Evolutionary conservation across 2,329 filamentous ascomycete species (phyloP).

Genomic region (Blastomyces silverae): DNA sequence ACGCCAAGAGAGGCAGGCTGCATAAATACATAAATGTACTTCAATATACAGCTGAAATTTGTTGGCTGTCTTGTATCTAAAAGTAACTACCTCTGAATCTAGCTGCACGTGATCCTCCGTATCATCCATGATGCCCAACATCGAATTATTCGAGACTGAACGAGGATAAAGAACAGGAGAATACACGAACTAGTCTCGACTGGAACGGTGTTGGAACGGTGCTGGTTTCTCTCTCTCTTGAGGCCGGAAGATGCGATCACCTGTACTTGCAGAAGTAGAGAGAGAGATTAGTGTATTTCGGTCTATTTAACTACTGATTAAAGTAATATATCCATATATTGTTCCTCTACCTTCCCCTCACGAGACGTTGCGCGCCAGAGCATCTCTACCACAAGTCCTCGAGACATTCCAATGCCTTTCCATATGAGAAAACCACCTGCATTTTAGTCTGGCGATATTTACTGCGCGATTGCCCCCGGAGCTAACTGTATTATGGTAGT

Average conservation of each 20-base stretch:
- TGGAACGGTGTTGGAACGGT: not conserved
- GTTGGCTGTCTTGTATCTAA: not conserved
- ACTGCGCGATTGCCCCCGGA: not conserved
- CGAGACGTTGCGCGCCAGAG: not conserved
- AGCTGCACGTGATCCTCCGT: not conserved
- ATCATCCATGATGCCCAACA: no score
- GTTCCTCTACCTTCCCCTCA: not conserved
- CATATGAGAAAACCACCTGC: not conserved
- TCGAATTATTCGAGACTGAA: no score
- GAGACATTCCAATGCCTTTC: not conserved
- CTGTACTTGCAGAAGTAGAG: no score
- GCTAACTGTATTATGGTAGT: not conserved
- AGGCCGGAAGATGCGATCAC: not conserved
- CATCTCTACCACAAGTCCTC: not conserved
- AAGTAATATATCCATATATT: not conserved
- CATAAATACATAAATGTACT: not conserved
- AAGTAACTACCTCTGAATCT: not conserved
- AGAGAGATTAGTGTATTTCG: not conserved
- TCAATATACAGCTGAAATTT: not conserved
- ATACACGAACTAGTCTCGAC: not conserved
- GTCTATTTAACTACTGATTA: not conserved
- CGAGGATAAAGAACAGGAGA: no score
- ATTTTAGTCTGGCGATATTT: not conserved
- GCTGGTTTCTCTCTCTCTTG: not conserved
- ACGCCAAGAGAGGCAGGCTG: not conserved